Conservation (phyloP, 1,284 basidiomycete species). For the Boletus nobilissimus region DNA sequence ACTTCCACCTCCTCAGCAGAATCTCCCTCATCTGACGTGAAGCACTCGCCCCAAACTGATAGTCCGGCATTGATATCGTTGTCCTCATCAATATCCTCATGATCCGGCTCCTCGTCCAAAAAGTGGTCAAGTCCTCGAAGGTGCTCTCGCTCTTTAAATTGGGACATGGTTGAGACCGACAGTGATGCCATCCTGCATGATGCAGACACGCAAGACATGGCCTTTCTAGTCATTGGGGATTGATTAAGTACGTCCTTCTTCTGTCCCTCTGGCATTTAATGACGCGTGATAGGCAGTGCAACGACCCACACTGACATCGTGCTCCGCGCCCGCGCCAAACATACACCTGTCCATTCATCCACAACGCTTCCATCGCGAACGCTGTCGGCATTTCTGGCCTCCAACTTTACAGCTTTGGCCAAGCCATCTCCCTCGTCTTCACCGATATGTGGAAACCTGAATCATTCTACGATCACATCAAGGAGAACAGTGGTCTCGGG, state of each 20-base stretch:
- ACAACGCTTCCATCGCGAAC: conserved; percentile 99
- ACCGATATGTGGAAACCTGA: conserved; percentile 97
- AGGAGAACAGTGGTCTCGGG: conserved; percentile 89
- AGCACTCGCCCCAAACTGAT: no score
- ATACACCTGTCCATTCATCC: conserved; percentile 87
- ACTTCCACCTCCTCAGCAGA: no score
- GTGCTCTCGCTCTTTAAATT: no score
- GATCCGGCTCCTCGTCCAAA: no score
- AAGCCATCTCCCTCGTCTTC: conserved; percentile 98
- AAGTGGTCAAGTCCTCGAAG: no score
- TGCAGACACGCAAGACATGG: conserved; percentile 86
- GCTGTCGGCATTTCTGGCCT: conserved; percentile 93
- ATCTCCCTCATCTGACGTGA: no score
- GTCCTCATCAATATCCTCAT: no score
- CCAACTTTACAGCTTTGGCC: conserved; percentile 98
- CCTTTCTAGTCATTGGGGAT: conserved; percentile 97
- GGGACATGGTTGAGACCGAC: conserved; percentile 96
- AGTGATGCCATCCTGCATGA: conserved; percentile 89
- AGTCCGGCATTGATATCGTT: no score
- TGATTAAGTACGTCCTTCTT: conserved; percentile 77
- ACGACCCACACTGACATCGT: conserved; percentile 98
- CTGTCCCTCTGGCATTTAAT: neutral
- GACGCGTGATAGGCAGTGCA: conserved; percentile 63
- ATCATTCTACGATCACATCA: conserved; percentile 93
- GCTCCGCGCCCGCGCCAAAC: conserved; percentile 84